Base-by-base conservation (phyloP, 164 flowering plant species). In the Brasenia schreberi region DNA sequence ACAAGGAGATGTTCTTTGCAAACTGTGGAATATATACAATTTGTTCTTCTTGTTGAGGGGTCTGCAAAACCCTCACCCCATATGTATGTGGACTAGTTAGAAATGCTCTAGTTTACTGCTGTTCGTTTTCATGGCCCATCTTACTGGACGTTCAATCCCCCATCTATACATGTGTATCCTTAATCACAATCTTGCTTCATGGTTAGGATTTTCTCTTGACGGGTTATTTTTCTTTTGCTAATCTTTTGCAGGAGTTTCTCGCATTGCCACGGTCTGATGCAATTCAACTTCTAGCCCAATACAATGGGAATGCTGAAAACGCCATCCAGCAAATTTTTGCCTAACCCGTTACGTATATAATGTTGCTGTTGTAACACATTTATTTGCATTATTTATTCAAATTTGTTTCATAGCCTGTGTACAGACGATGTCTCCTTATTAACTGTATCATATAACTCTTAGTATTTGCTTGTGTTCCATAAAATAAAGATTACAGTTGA, bases 201-300 rank as follows among this genome's bases (percentile, higher is more conserved):
- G 1, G 7, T 45, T 45, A 45, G 12, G 53, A 7, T 45, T 45
- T 45, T 45, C 53, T 2, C 6, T 45, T 45, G 53, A 45, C 53
- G 11, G 5, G 53, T 45, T 45, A 1, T 1, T 60, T 5, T n/a
- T 7, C 7, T 60, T 52, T 18, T 59, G 49, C 12, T 64, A 61
- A 6, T 65, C 66, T 69, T 65, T 18, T 80, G 77, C 95, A 95
- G 99, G 99, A 95, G 70, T 95, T 95, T 79, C 94, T 92, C 59
- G 99, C 98, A 49, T 78, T 95, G 78, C 96, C 99, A 1, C 83
- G 99, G 80, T 95, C 97, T 1, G 97, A 91, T 75, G 99, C 99
- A 7, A 95, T 95, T 70, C 96, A 92, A 73, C 97, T 92, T 65
- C 85, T 95, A 61, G 85, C 87, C 3, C 95, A 92, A 69, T 90